Evolutionary conservation across 225 moss, liverwort and hornwort genomes (phyloP).

Genomic region (Straminergon stramineum): DNA sequence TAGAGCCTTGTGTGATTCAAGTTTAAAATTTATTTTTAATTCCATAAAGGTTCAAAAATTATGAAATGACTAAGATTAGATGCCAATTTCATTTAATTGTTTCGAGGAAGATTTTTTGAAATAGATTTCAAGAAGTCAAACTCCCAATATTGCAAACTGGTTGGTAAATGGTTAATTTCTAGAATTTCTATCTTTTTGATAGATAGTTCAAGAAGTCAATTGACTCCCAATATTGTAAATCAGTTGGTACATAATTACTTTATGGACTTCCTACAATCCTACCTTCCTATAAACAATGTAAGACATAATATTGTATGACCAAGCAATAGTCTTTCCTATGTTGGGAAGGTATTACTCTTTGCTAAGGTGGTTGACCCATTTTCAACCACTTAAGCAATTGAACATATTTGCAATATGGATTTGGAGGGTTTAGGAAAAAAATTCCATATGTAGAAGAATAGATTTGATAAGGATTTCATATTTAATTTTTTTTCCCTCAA

Average conservation of each 20-base stretch:
- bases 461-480: too few species aligned
- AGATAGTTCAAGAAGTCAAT: neutral
- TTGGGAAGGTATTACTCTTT: neutral
- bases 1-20: neutral
- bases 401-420: too few species aligned
- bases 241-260: accelerated
- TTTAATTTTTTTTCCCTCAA: too few species aligned
- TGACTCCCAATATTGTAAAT: neutral
- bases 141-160: neutral
- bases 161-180: neutral
- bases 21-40: neutral
- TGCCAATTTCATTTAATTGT: neutral
- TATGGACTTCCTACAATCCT: too few species aligned
- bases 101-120: neutral
- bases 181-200: neutral
- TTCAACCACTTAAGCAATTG: too few species aligned
- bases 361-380: too few species aligned
- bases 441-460: too few species aligned
- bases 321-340: neutral
- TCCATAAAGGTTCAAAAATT: neutral
- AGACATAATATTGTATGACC: neutral
- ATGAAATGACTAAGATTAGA: neutral
- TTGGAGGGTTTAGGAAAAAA: too few species aligned
- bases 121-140: neutral
- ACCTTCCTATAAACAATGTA: neutral